Base-by-base conservation (phyloP, 495 filamentous ascomycete species). In the Parmelia sp. region DNA sequence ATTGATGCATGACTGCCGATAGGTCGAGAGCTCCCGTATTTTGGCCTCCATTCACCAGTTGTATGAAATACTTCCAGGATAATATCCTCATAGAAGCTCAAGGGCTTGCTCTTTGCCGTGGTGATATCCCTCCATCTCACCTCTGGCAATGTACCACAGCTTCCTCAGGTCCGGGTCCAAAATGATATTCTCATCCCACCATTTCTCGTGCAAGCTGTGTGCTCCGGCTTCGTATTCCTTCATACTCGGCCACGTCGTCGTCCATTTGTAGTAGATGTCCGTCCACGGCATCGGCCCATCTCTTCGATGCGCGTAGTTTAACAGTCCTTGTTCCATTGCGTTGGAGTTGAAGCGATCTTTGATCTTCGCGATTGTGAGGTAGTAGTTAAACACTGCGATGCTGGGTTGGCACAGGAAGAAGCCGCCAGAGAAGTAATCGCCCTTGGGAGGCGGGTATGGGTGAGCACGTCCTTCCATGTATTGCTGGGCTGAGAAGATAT, bases 261-360 rank as follows among this genome's bases (percentile, higher is more conserved):
- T 68, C 72, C 74, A 80, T 36, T 68, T 70, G 29, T 62, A 66
- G 21, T 72, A 36, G 4, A 79, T 64, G 49, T 69, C 64, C 17
- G 58, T 56, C 78, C 79, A 82, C 12, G 79, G 77, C 78, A 79
- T 80, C 17, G 67, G 67, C 1, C 78, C 79, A 0, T 77, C 74
- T 25, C 71, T 62, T 15, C 77, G 37, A 64, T 78, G 77, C 27
- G 76, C 79, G 68, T 77, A 79, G 42, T 78, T 80, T 56, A 79
- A 66, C 29, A 82, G 62, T 51, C 73, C 74, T 66, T 81, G 79
- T 66, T 80, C 78, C 45, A 71, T 72, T 9, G 69, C 71, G 10
- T 62, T 58, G 9, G 71, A 61, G 29, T 74, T 58, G 64, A 80
- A 79, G 23, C 72, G 65, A 25, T 69, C 58, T 25, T 67, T 65